A percentile compares a stretch with the other conserved stretches of the same genome.
Conservation (phyloP, 306 rosid species). For the Begonia fuchsioides region DNA sequence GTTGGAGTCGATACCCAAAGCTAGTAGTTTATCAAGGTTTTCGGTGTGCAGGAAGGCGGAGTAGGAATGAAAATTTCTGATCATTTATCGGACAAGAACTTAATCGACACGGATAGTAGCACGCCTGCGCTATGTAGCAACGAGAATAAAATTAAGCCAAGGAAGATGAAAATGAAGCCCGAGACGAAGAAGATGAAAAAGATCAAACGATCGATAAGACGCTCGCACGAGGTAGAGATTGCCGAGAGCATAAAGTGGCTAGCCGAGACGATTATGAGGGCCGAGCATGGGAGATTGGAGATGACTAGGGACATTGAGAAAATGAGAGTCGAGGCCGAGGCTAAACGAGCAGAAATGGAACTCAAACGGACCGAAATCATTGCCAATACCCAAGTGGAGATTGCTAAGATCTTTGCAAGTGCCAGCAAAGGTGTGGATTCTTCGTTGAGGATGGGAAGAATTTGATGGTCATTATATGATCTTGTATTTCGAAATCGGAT, state of each 20-base stretch:
- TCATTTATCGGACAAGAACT: conserved; percentile 50
- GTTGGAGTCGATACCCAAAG: too few species aligned
- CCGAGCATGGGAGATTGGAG: conserved; percentile 83
- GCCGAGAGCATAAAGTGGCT: conserved; percentile 89
- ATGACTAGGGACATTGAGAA: conserved; percentile 77
- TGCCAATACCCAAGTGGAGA: conserved; percentile 89
- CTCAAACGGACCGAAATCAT: conserved; percentile 77
- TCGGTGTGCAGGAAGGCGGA: conserved; percentile 41
- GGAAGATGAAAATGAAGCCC: conserved; percentile 34
- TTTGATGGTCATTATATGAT: conserved; percentile 13
- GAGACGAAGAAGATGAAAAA: conserved; percentile 21
- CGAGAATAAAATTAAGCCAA: conserved; percentile 37
- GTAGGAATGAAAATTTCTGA: conserved; percentile 41
- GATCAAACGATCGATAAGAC: conserved; percentile 8
- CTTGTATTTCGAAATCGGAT: too few species aligned
- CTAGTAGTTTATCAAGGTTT: too few species aligned
- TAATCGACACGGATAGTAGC: conserved; percentile 65
- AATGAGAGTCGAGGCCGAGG: conserved; percentile 92
- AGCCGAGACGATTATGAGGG: conserved; percentile 72
- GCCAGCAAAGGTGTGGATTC: conserved; percentile 74
- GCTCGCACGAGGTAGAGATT: conserved; percentile 32
- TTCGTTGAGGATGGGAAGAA: conserved; percentile 78
- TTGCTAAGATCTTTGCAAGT: conserved; percentile 77
- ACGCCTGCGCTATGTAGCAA: conserved; percentile 77
- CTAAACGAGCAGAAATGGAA: conserved; percentile 85